Percentiles rank a stretch among this genome's conserved stretches.
Evolutionary conservation across 2,329 filamentous ascomycete genomes (phyloP).

Genomic region (Aureobasidium sp.): DNA sequence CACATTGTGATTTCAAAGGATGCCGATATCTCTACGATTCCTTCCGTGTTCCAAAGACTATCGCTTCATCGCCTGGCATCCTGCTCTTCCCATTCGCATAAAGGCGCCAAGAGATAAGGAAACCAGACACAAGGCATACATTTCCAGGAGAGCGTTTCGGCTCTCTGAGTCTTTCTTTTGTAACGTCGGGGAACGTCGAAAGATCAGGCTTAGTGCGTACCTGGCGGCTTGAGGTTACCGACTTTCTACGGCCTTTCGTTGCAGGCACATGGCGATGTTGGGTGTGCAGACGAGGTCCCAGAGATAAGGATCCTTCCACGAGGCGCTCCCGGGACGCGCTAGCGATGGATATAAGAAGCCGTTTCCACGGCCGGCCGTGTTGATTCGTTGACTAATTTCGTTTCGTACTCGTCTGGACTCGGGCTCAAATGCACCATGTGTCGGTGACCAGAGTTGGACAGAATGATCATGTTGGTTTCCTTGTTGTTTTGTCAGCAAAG

Average conservation of each 20-base stretch:
- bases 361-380: neutral
- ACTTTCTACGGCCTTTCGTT: neutral
- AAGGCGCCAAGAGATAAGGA: slow-evolving; percentile 10
- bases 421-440: neutral
- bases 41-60: slow-evolving; percentile 3
- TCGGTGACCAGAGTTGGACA: neutral
- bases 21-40: slow-evolving; percentile 3
- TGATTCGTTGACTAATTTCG: slow-evolving; percentile 12
- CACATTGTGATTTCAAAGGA: neutral
- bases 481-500: slow-evolving; percentile 5
- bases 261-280: neutral
- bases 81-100: neutral
- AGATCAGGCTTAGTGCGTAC: neutral
- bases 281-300: neutral
- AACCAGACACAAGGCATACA: slow-evolving; percentile 1
- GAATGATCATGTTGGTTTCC: neutral
- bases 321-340: slow-evolving; percentile 3
- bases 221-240: slow-evolving; percentile 1
- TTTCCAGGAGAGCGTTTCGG: slow-evolving; percentile 6
- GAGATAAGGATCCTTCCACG: slow-evolving; percentile 13
- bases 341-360: slow-evolving; percentile 5
- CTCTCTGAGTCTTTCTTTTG: neutral
- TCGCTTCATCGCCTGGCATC: neutral
- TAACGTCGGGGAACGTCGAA: neutral
- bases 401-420: neutral